Base-by-base conservation (phyloP, 179 eudicot genomes). In the Drosera spatulata region DNA sequence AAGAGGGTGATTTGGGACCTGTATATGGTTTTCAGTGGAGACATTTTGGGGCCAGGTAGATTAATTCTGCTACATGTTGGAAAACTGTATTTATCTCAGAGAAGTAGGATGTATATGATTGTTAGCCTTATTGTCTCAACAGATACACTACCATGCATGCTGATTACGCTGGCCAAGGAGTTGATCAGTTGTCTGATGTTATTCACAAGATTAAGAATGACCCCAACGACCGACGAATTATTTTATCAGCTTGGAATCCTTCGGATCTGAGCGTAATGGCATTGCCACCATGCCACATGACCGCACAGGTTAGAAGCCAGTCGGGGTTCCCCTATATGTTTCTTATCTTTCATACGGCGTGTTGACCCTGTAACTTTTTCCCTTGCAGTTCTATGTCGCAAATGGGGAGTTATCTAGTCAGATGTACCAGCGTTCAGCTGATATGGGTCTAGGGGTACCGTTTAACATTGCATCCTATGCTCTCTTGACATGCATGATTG, bases 391-490 rank as follows among this genome's bases (percentile, higher is more conserved):
- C 63, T 89, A 84, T 71, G 93, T 93, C 49, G 86, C 90, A 73
- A 85, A 86, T 15, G 94, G 99, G 42, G 97, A 93, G 72, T 63
- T 93, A 61, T 89, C 95, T 2, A 89, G 99, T 75, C 99, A 84
- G 69, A 89, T 89, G 99, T 93, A 93, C 75, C 99, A 93, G 74
- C 90, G 94, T 11, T 93, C 99, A 58, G 99, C 99, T 65, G 99
- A 93, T 73, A 82, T 89, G 97, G 99, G 95, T 60, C 80, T 89
- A 22, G 97, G 99, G n/a, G 91, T 91, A 55, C 97, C 97, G 62
- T 91, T 88, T 67, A 88, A 88, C 79, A 88, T 91, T 39, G 95
- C 96, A 53, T 93, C 99, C 41, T 89, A 89, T 71, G 71, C 97
- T 55, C 80, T 93, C 42, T 65, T 89, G 72, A 93, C 97, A 40